A percentile compares a stretch with the other conserved stretches of the same genome.
These are phyloP conservation scores for Pleodorina starrii DNA, from an alignment of 139 green algal genomes.

Conservation along the genomic window DNA sequence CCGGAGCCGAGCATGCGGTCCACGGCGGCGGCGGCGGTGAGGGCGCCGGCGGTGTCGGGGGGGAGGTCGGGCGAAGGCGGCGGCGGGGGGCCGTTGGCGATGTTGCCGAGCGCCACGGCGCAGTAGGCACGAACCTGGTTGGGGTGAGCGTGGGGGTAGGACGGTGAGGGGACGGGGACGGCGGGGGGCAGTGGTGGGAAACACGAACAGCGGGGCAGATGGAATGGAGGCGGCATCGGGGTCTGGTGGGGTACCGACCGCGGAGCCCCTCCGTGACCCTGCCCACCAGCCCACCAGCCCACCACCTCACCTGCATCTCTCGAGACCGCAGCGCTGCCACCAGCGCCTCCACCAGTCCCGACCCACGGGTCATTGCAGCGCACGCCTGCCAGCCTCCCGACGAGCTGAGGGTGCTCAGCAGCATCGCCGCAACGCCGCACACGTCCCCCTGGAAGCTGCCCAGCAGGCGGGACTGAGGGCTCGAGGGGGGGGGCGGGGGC, in stretches of 20 bases:
- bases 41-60: neutral
- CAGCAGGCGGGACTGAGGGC: conserved; percentile 20
- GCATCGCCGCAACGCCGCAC: conserved; percentile 3
- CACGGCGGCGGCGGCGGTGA: neutral
- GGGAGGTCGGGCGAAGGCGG: neutral
- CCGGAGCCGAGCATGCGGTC: neutral
- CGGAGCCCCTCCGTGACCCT: no score
- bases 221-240: no score
- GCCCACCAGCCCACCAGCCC: no score
- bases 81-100: conserved; percentile 15
- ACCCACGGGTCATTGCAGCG: neutral
- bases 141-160: no score
- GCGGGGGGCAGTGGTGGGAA: no score
- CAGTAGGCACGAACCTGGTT: conserved; percentile 29
- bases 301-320: neutral
- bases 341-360: conserved; percentile 39
- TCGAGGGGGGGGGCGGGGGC: neutral
- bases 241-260: no score
- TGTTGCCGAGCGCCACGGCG: conserved; percentile 36
- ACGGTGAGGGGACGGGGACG: no score
- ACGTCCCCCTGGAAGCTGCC: neutral
- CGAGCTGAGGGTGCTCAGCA: conserved; percentile 23
- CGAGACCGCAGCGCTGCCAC: conserved; percentile 7
- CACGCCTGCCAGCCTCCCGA: conserved; percentile 18
- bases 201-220: no score